Conservation (phyloP, 805 yeast species). For the Candida boidinii region DNA sequence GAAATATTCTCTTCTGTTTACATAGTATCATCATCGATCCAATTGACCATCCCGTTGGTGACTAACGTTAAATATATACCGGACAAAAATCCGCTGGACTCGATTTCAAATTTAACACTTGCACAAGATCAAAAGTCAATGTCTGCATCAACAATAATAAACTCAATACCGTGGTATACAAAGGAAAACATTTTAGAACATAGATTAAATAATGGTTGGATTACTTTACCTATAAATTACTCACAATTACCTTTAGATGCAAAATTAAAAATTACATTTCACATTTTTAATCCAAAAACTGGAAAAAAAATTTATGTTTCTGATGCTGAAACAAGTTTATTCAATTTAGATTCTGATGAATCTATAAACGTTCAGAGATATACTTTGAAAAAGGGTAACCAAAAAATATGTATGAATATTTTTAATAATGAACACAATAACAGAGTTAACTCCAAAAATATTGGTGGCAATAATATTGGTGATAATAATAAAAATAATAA, state of each 20-base stretch:
- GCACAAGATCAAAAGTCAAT: not conserved
- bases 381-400: constrained; percentile 65
- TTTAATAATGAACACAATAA: not conserved
- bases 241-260: constrained; percentile 63
- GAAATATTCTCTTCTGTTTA: constrained; percentile 9
- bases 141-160: not conserved
- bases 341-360: constrained; percentile 32
- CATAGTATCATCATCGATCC: constrained; percentile 14
- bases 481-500: constrained; percentile 2
- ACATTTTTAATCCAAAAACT: constrained; percentile 55
- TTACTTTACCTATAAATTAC: constrained; percentile 62
- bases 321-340: constrained; percentile 48
- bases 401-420: constrained; percentile 34
- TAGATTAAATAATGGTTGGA: constrained; percentile 34
- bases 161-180: not conserved
- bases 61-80: constrained; percentile 10
- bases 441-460: no score
- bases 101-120: not conserved
- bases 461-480: no score
- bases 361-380: constrained; percentile 22
- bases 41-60: constrained; percentile 14
- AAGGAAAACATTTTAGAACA: constrained; percentile 27
- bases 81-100: constrained; percentile 1
- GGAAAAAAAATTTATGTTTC: constrained; percentile 46
- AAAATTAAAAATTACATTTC: constrained; percentile 49